Evolutionary conservation across 352 stramenopile species (phyloP), one percentile per base, ranked within the genome.

Genomic region (Pythium aquatile): DNA sequence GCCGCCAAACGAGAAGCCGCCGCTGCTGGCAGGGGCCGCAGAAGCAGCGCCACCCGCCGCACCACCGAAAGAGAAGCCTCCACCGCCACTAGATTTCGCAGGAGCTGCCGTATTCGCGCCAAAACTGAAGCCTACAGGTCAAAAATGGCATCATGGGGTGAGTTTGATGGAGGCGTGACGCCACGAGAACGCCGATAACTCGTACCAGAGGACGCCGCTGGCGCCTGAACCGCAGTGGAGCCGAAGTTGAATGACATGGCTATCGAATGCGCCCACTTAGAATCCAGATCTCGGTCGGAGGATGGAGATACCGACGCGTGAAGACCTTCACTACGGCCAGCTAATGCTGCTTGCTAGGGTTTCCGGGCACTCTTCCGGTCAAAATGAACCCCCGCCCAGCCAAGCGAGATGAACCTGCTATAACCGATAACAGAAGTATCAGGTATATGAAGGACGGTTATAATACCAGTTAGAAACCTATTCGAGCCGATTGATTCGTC

Each of bases 161-260:
- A 58, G 10, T 42, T 20, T 42, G 2, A 9, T 2, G 6, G 32
- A 24, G 40, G 40, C 11, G 42, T 44, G 28, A 54, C 39, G 28
- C 33, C 16, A 54, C 28, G 5, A 64, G 46, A 55, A 52, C 17
- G 46, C 8, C 14, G 51, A 54, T 28, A 44, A 10, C 26, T 39
- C 66, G 58, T 65, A 77, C 71, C 63, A 10, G 71, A 63, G 28
- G 72, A 68, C 30, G 71, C 61, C n/a, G 68, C 64, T 5, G 70
- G 67, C 48, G 69, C 56, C 46, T 68, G 52, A 44, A 67, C 64
- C 54, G 64, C 69, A 57, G 68, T 76, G 47, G 51, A 55, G 16
- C 70, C 72, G 37, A 78, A 78, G 40, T 64, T 73, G 44, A 78
- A 78, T 42, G 67, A 72, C 72, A 78, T 78, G 30, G 17, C 47